phyloP scores from a whole-genome alignment of 176 grass and related monocot species.

The Juncus inflexus region DNA sequence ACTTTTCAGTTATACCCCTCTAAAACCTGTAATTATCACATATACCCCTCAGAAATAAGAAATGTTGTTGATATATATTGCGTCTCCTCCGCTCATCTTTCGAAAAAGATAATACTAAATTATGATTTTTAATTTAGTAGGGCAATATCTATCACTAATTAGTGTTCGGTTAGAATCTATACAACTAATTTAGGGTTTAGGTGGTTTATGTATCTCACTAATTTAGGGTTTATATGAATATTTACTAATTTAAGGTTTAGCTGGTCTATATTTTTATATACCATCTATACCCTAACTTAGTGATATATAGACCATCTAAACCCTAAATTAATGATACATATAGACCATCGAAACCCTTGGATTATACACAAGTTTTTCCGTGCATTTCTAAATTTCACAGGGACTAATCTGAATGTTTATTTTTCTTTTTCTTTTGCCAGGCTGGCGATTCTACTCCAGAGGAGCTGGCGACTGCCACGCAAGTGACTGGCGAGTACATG shows the following conservation, averaged over 20 bases:
- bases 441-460: conserved; percentile 83
- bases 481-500: conserved; percentile 79
- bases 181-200: too few relatives aligned
- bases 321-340: background rate
- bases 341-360: background rate
- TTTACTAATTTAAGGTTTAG: too few relatives aligned
- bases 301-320: background rate
- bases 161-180: too few relatives aligned
- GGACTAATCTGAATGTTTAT: background rate
- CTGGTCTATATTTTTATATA: too few relatives aligned
- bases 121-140: too few relatives aligned
- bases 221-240: background rate
- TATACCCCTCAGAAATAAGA: too few relatives aligned
- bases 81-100: too few relatives aligned
- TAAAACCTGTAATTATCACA: too few relatives aligned
- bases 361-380: background rate
- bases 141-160: too few relatives aligned
- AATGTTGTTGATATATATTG: too few relatives aligned
- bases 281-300: too few relatives aligned
- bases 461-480: conserved; percentile 75
- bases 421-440: conserved; percentile 21
- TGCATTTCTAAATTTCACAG: background rate
- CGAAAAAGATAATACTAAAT: too few relatives aligned
- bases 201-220: conserved; percentile 1
- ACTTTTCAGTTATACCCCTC: background rate